Evolutionary conservation across 78 protist species (phyloP).

Genomic region (Cavenderia fasciculata): DNA sequence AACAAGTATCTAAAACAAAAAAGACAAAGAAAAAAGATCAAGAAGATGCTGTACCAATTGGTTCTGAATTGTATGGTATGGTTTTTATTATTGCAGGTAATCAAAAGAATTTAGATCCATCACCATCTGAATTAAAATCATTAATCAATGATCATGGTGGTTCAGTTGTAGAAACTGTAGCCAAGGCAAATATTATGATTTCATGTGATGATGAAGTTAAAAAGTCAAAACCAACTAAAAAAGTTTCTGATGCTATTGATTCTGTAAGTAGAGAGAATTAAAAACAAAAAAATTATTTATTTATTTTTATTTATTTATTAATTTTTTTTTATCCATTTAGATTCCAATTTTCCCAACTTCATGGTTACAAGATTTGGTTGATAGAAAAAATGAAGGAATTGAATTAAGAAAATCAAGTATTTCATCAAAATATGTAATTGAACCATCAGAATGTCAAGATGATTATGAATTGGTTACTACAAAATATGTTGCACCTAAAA

Average conservation of each 20-base stretch:
- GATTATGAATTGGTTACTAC: neutral
- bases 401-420: slow-evolving; percentile 13
- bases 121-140: slow-evolving; percentile 14
- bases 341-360: slow-evolving; percentile 30
- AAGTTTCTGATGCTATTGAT: slow-evolving; percentile 60
- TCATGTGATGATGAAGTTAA: slow-evolving; percentile 31
- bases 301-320: neutral
- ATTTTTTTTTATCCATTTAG: neutral
- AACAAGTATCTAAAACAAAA: neutral
- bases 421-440: slow-evolving; percentile 1
- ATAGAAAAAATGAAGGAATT: slow-evolving; percentile 58
- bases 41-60: slow-evolving; percentile 70
- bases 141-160: slow-evolving; percentile 69
- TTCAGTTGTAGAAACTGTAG: slow-evolving; percentile 11
- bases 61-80: slow-evolving; percentile 55
- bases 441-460: slow-evolving; percentile 32
- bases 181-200: slow-evolving; percentile 42
- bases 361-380: slow-evolving; percentile 33
- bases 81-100: slow-evolving; percentile 55
- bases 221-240: slow-evolving; percentile 10
- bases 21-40: neutral
- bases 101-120: slow-evolving; percentile 11
- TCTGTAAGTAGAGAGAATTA: too few relatives aligned
- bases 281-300: neutral
- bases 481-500: neutral